phyloP scores from a whole-genome alignment of 441 rosid species.

The Aquilaria agallochum region DNA sequence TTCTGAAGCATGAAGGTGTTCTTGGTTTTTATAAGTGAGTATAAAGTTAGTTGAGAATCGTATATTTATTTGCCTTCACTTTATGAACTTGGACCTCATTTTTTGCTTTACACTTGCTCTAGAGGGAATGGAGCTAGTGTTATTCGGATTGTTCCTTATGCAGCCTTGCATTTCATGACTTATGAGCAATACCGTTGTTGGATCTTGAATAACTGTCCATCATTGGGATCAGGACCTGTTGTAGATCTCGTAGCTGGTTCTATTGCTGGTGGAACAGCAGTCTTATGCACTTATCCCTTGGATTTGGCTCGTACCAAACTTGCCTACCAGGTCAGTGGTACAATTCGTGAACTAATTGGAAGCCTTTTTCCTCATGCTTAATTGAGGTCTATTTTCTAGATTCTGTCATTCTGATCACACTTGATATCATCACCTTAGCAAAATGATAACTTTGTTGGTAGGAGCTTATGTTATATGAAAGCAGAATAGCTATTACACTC shows the following conservation, averaged over 20 bases:
- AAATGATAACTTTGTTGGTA: no score
- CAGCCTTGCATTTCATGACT: conserved; percentile 97
- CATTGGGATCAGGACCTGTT: conserved; percentile 80
- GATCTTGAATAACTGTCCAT: conserved; percentile 64
- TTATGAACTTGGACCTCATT: conserved; percentile 8
- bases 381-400: no score
- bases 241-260: conserved; percentile 96
- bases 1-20: conserved; percentile 79
- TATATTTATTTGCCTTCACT: conserved; percentile 4
- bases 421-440: no score
- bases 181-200: conserved; percentile 90
- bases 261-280: conserved; percentile 95
- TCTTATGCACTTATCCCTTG: conserved; percentile 88
- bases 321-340: conserved; percentile 79
- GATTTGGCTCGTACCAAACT: conserved; percentile 97
- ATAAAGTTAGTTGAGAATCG: conserved; percentile 8
- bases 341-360: conserved; percentile 4
- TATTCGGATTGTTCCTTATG: conserved; percentile 90
- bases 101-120: conserved; percentile 18
- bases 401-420: no score
- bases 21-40: conserved; percentile 84
- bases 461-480: no score
- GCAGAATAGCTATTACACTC: no score
- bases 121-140: conserved; percentile 99
- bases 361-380: conserved; percentile 5